These are phyloP conservation scores for Closterium sp. DNA, from an alignment of 139 green algal genomes.

Conservation along the genomic window DNA sequence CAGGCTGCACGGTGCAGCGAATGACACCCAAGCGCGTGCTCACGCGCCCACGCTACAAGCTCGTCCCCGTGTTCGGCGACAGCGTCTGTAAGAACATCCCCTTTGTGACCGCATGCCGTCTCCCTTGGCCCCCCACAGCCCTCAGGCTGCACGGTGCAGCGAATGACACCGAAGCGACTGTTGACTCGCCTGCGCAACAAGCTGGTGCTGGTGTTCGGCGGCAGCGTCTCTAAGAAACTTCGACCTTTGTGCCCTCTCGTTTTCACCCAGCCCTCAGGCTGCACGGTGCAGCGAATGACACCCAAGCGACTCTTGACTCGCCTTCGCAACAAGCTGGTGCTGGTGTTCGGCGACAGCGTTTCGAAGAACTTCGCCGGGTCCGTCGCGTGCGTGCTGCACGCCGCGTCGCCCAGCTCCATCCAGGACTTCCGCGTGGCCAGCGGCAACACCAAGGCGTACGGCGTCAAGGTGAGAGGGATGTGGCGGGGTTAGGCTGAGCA, in stretches of 20 bases:
- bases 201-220: background rate
- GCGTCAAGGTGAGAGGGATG: background rate
- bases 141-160: background rate
- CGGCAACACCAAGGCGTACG: background rate
- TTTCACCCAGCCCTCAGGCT: background rate
- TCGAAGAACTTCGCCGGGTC: constrained; percentile 4
- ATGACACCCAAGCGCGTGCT: background rate
- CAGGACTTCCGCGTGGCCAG: background rate
- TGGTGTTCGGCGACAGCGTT: constrained; percentile 15
- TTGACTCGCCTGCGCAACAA: background rate
- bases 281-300: background rate
- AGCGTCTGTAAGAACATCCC: background rate
- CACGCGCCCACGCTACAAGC: background rate
- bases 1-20: background rate
- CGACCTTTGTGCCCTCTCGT: background rate
- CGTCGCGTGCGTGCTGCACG: background rate
- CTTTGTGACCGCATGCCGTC: too few species aligned
- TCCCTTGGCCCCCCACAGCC: background rate
- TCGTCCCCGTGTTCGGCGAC: background rate
- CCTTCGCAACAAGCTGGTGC: background rate
- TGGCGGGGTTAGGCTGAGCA: too few species aligned
- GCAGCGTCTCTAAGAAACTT: background rate
- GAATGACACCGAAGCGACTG: background rate
- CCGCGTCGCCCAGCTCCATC: background rate
- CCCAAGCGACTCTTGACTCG: background rate